Evolutionary conservation across 2,329 filamentous ascomycete species (phyloP).

Genomic region (Phaeophleospora eucalypticola): DNA sequence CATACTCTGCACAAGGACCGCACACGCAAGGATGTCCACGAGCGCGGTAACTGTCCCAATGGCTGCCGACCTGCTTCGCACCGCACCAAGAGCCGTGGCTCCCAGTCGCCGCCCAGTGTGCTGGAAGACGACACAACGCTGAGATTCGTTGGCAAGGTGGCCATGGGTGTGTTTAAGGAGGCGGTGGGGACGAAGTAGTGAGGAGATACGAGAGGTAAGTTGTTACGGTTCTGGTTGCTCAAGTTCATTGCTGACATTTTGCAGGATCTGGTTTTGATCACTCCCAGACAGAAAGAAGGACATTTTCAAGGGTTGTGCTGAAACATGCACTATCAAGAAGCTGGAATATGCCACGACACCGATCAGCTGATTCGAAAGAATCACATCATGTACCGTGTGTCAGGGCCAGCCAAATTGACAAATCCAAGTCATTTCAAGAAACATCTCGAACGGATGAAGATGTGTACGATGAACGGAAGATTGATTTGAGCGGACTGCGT

Average conservation of each 20-base stretch:
- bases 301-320: too few relatives aligned
- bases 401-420: too few relatives aligned
- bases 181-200: not conserved
- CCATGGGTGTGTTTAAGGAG: slow-evolving; percentile 8
- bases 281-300: not conserved
- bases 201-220: not conserved
- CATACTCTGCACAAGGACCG: slow-evolving; percentile 10
- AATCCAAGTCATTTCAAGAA: too few relatives aligned
- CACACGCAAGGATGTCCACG: slow-evolving; percentile 2
- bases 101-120: not conserved
- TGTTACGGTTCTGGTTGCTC: not conserved
- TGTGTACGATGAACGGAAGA: too few relatives aligned
- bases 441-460: too few relatives aligned
- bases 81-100: not conserved
- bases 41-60: slow-evolving; percentile 3
- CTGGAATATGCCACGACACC: not conserved
- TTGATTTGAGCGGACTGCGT: too few relatives aligned
- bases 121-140: not conserved
- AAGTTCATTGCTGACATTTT: not conserved
- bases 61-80: not conserved
- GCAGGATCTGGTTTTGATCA: not conserved
- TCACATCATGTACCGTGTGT: too few relatives aligned
- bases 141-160: slow-evolving; percentile 4
- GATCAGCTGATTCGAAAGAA: not conserved
- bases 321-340: not conserved